Percentiles rank a stretch among this genome's conserved stretches.
Conservation (phyloP, 495 filamentous ascomycete species). For the Staphylotrichum tortipilum region DNA sequence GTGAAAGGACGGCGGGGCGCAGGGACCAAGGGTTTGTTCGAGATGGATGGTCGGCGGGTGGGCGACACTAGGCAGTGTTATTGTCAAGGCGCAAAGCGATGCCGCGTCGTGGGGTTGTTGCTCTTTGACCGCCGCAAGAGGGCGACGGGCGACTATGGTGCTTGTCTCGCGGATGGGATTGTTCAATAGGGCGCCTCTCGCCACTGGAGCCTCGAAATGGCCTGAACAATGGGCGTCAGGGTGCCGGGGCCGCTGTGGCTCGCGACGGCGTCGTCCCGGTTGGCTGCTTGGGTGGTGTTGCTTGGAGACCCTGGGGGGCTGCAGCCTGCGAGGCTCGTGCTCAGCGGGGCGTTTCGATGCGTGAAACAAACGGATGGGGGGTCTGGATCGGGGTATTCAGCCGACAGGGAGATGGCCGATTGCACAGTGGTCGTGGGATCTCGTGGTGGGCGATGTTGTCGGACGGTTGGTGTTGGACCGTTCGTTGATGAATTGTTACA, state of each 20-base stretch:
- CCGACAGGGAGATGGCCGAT: no score
- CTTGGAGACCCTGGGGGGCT: no score
- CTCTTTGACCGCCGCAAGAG: background rate
- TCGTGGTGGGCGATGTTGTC: no score
- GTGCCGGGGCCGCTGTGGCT: slow-evolving; percentile 3
- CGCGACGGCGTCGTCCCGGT: slow-evolving; percentile 8
- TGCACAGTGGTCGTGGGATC: background rate
- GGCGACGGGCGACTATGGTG: background rate
- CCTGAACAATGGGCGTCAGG: slow-evolving; percentile 2
- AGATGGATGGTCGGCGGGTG: background rate
- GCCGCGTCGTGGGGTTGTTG: background rate
- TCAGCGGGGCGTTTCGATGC: background rate
- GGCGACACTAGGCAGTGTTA: background rate
- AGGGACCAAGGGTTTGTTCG: background rate
- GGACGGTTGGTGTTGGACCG: no score
- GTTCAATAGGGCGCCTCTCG: slow-evolving; percentile 1
- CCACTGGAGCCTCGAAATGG: slow-evolving; percentile 8
- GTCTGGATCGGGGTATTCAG: background rate
- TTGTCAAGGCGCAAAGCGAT: background rate
- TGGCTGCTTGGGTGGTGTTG: slow-evolving; percentile 1
- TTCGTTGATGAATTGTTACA: background rate
- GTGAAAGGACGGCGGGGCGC: background rate
- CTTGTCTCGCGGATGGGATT: slow-evolving; percentile 5
- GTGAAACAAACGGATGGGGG: background rate
- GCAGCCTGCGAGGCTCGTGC: no score